Base-by-base conservation (phyloP, 805 yeast species). In the Komagataella ulmi region DNA sequence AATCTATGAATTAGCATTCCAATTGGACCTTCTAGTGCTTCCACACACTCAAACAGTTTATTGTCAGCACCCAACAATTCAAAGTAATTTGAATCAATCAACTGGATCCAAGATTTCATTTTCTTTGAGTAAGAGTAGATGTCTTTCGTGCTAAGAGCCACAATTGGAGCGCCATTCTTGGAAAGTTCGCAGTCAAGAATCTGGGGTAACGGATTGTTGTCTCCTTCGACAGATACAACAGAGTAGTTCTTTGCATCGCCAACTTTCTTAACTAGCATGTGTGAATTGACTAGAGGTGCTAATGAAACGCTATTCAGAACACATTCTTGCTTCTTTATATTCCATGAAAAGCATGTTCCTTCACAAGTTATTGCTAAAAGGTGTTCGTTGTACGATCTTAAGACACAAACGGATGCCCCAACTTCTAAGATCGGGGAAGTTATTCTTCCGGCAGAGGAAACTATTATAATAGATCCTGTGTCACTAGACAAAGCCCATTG, bases 401-500 rank as follows among this genome's bases (percentile, higher is more conserved):
- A 53, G 19, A 65, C 65, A 0, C 74, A 63, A 0, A 79, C 63
- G 50, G 71, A 71, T 12, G 65, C 65, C 0, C 85, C 85, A 3
- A 81, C 51, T 58, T 80, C 83, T 8, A 80, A 59, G 8, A 71
- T 62, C 2, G 85, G 81, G 49, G 68, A 59, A 1, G 72, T 54
- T 24, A 67, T 66, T 21, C 73, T 59, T 0, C 86, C 86, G 6
- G 65, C 62, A 7, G 47, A 21, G 1, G 75, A 63, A 6, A 74
- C 57, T 0, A 79, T 55, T 54, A 75, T 72, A 12, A 83, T 57
- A 0, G 78, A 64, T 0, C 89, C 89, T 30, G 74, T 69, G 48
- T 81, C 81, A 0, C 87, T 79, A 0, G 83, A 71, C 19, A 80
- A 60, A 8, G 75, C 75, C 70, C 82, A 76, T 57, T 68, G 80